These are phyloP conservation scores for Pythium volutum DNA, from an alignment of 352 stramenopile species.

Conservation along the genomic window DNA sequence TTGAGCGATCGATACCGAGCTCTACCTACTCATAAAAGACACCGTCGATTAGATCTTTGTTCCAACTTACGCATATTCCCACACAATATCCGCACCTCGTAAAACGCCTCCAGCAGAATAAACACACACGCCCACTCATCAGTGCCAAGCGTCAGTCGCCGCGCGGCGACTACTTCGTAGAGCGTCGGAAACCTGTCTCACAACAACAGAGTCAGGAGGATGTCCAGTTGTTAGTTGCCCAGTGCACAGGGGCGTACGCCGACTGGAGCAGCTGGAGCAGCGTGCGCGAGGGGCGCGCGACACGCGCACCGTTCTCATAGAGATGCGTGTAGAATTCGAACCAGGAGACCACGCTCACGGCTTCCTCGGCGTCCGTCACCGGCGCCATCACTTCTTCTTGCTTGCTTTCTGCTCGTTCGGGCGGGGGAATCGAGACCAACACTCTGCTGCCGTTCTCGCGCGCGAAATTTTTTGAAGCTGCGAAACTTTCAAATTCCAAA, in stretches of 20 bases:
- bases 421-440: conserved; percentile 15
- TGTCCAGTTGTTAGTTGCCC: neutral
- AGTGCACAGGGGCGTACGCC: conserved; percentile 20
- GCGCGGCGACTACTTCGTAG: conserved; percentile 19
- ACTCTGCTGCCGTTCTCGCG: conserved; percentile 13
- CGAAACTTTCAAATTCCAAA: conserved; percentile 25
- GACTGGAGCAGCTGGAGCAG: conserved; percentile 28
- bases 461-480: conserved; percentile 31
- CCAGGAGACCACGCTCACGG: conserved; percentile 31
- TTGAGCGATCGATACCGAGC: conserved; percentile 19
- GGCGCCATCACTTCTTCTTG: neutral
- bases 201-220: neutral
- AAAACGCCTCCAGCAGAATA: conserved; percentile 43
- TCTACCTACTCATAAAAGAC: conserved; percentile 21
- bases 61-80: neutral
- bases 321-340: conserved; percentile 23
- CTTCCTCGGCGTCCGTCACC: conserved; percentile 12
- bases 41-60: neutral
- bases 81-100: conserved; percentile 38
- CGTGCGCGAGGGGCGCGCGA: conserved; percentile 13
- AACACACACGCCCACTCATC: conserved; percentile 26
- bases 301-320: conserved; percentile 8
- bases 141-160: neutral
- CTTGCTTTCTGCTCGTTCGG: neutral
- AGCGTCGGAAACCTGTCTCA: conserved; percentile 28